Percentiles rank a stretch among this genome's conserved stretches.
phyloP scores from a whole-genome alignment of 2,329 filamentous ascomycete genomes.

The Lachnellula occidentalis region DNA sequence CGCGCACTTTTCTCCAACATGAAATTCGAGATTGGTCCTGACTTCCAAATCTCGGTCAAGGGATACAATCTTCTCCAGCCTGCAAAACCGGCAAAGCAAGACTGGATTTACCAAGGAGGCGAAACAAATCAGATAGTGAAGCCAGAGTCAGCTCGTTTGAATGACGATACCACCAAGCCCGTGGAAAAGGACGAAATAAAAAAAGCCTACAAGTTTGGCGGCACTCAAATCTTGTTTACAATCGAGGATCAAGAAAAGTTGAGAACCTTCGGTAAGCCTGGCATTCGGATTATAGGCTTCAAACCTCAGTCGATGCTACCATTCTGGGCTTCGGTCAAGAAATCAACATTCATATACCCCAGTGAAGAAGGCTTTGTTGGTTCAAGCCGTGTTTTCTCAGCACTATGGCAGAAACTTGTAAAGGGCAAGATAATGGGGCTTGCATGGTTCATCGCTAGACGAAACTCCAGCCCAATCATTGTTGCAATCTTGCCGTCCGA shows the following conservation, averaged over 20 bases:
- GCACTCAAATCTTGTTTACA: slow-evolving; percentile 80
- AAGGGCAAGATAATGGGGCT: slow-evolving; percentile 75
- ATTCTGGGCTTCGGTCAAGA: slow-evolving; percentile 78
- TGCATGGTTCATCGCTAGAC: slow-evolving; percentile 82
- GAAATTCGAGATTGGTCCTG: slow-evolving; percentile 81
- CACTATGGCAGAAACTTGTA: slow-evolving; percentile 81
- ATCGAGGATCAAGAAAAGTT: slow-evolving; percentile 76
- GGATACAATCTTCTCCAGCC: slow-evolving; percentile 86
- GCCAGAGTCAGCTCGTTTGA: slow-evolving; percentile 67
- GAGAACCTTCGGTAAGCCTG: slow-evolving; percentile 72
- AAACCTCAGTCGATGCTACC: slow-evolving; percentile 72
- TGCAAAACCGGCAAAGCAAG: slow-evolving; percentile 74
- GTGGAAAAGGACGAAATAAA: slow-evolving; percentile 78
- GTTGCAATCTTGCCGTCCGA: slow-evolving; percentile 76
- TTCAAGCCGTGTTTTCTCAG: slow-evolving; percentile 87
- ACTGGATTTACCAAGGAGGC: slow-evolving; percentile 83
- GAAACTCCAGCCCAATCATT: slow-evolving; percentile 72
- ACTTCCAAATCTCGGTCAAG: slow-evolving; percentile 81
- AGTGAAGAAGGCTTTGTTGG: slow-evolving; percentile 86
- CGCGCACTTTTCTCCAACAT: slow-evolving; percentile 81
- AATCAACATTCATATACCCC: slow-evolving; percentile 89
- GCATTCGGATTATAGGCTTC: slow-evolving; percentile 89
- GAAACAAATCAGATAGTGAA: slow-evolving; percentile 77
- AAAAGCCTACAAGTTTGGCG: slow-evolving; percentile 94
- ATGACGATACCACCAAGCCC: slow-evolving; percentile 69